Percentiles rank a stretch among this genome's conserved stretches.
Conservation (phyloP, 1,284 basidiomycete species). For the Ustilago crameri region DNA sequence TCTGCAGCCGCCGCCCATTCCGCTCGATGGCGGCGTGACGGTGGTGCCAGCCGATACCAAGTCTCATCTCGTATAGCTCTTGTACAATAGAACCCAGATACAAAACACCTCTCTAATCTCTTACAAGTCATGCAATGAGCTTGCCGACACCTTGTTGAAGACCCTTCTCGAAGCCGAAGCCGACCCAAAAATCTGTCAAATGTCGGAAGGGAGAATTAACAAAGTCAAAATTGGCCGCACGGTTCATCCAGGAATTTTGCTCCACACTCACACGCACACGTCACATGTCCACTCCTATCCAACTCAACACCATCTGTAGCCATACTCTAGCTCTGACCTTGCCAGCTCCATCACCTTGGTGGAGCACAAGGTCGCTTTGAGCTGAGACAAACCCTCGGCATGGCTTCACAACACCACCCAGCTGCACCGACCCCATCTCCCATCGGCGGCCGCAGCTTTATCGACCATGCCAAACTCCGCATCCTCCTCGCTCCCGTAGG, state of each 20-base stretch:
- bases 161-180: too few relatives aligned
- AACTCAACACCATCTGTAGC: background rate
- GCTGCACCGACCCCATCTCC: slow-evolving; percentile 44
- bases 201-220: too few relatives aligned
- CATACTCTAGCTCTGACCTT: background rate
- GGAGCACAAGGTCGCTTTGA: background rate
- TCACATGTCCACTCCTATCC: background rate
- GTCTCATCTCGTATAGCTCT: slow-evolving; percentile 11
- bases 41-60: background rate
- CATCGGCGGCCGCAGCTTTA: slow-evolving; percentile 45
- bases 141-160: too few relatives aligned
- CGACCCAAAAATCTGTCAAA: too few relatives aligned
- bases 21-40: background rate
- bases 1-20: too few relatives aligned
- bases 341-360: too few relatives aligned
- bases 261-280: background rate
- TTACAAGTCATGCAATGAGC: background rate
- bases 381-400: background rate
- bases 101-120: slow-evolving; percentile 1
- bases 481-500: slow-evolving; percentile 63
- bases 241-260: background rate
- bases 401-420: slow-evolving; percentile 1
- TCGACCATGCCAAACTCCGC: slow-evolving; percentile 58
- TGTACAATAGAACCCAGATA: background rate
- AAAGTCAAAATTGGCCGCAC: background rate